These are phyloP conservation scores for Colletotrichum karsti DNA, from an alignment of 2,329 filamentous ascomycete genomes.

Conservation along the genomic window DNA sequence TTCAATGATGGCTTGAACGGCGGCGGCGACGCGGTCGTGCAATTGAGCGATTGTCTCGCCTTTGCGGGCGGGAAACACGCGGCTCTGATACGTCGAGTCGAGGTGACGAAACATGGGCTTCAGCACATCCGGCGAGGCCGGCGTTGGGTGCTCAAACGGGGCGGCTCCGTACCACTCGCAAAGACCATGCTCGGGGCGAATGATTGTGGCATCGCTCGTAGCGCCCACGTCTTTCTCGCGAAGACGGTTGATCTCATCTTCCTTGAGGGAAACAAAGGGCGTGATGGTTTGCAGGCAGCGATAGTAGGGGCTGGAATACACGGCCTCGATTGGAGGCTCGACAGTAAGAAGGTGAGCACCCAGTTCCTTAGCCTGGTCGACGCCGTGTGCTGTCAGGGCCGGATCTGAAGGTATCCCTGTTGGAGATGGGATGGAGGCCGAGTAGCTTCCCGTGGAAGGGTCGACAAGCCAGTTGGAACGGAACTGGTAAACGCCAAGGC, in stretches of 20 bases:
- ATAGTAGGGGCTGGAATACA: conserved; percentile 90
- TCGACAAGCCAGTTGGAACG: conserved; percentile 91
- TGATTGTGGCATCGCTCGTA: conserved; percentile 40
- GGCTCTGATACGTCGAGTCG: conserved; percentile 64
- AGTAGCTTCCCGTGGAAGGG: conserved; percentile 80
- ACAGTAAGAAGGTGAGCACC: conserved; percentile 69
- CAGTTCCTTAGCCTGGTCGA: conserved; percentile 83
- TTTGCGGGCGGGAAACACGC: conserved; percentile 73
- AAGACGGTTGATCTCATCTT: conserved; percentile 29
- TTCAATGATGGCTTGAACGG: conserved; percentile 75
- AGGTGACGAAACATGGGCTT: conserved; percentile 73
- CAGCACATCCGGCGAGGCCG: conserved; percentile 71
- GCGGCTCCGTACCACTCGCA: conserved; percentile 94
- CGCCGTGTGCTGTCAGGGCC: conserved; percentile 85
- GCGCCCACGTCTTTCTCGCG: conserved; percentile 7
- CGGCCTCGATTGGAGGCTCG: conserved; percentile 73
- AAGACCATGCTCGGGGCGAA: conserved; percentile 65
- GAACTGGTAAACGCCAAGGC: conserved; percentile 65
- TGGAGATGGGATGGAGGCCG: conserved; percentile 76
- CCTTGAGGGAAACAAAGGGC: conserved; percentile 67
- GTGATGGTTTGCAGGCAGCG: conserved; percentile 85
- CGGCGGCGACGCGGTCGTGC: conserved; percentile 80
- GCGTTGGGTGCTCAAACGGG: conserved; percentile 84
- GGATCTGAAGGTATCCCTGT: conserved; percentile 91
- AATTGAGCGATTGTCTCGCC: conserved; percentile 85